phyloP scores from a whole-genome alignment of 192 early-diverging fungal species.

The Gonapodya sp. region DNA sequence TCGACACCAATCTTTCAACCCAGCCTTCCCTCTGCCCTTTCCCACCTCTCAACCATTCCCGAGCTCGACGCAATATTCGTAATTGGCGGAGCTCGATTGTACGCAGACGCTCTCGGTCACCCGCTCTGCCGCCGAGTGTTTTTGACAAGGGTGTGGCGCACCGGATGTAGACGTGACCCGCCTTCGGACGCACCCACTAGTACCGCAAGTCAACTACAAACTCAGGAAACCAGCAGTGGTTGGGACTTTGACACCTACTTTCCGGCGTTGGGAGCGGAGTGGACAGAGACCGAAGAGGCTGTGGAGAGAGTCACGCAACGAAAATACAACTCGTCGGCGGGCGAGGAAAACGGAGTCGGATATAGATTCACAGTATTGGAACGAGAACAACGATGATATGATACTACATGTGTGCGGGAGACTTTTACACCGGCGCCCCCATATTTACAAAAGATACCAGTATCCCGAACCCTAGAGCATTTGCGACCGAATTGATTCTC shows the following conservation, averaged over 20 bases:
- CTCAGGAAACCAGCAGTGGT: conserved; percentile 29
- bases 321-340: conserved; percentile 31
- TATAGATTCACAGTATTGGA: conserved; percentile 51
- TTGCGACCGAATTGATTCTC: no score
- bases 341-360: conserved; percentile 37
- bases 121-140: conserved; percentile 48
- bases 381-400: no score
- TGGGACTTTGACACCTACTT: conserved; percentile 72
- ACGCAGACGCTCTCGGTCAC: conserved; percentile 54
- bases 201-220: background rate
- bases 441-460: background rate
- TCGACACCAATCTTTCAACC: background rate
- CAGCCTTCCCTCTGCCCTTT: conserved; percentile 41
- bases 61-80: conserved; percentile 50
- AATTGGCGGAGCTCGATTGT: conserved; percentile 72
- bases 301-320: conserved; percentile 28
- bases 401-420: no score
- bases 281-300: conserved; percentile 33
- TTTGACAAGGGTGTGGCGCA: conserved; percentile 47
- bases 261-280: conserved; percentile 37
- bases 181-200: background rate
- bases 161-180: background rate
- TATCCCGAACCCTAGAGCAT: background rate
- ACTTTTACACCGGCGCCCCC: background rate
- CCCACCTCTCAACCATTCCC: conserved; percentile 30